These are phyloP conservation scores for Apophysomyces elegans DNA, from an alignment of 371 early-diverging fungal genomes.

Conservation along the genomic window DNA sequence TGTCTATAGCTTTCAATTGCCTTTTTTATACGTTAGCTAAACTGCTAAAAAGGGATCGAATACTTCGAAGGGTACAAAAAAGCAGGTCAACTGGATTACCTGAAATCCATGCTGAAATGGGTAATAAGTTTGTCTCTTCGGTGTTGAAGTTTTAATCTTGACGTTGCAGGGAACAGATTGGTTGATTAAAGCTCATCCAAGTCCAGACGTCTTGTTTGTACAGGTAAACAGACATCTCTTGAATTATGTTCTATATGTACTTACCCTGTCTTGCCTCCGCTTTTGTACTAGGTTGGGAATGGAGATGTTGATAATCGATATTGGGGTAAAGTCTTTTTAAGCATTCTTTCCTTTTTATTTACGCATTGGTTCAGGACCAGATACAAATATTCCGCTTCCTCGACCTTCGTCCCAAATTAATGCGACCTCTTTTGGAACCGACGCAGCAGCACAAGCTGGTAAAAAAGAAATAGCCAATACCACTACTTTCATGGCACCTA, in stretches of 20 bases:
- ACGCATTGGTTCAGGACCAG: conserved; percentile 19
- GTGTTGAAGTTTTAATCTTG: not conserved
- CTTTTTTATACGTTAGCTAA: not conserved
- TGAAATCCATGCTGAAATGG: conserved; percentile 3
- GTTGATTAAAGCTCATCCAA: conserved; percentile 38
- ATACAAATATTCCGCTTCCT: conserved; percentile 41
- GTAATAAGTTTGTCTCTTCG: not conserved
- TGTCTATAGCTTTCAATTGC: not conserved
- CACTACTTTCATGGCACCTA: too few species aligned
- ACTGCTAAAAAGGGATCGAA: not conserved
- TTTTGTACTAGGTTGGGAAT: conserved; percentile 24
- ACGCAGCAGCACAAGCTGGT: conserved; percentile 51
- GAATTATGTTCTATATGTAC: not conserved
- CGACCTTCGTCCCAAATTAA: conserved; percentile 48
- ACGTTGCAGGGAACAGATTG: conserved; percentile 5
- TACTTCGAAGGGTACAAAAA: not conserved
- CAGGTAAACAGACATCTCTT: conserved; percentile 10
- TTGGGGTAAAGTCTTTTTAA: conserved; percentile 20
- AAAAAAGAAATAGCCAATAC: not conserved
- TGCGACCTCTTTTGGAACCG: conserved; percentile 51
- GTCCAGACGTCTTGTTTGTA: conserved; percentile 23
- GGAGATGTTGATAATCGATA: conserved; percentile 21
- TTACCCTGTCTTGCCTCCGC: not conserved
- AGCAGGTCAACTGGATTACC: not conserved
- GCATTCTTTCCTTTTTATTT: not conserved